These are phyloP conservation scores for Cocos nucifera DNA, from an alignment of 176 grass and related monocot genomes.

Conservation along the genomic window DNA sequence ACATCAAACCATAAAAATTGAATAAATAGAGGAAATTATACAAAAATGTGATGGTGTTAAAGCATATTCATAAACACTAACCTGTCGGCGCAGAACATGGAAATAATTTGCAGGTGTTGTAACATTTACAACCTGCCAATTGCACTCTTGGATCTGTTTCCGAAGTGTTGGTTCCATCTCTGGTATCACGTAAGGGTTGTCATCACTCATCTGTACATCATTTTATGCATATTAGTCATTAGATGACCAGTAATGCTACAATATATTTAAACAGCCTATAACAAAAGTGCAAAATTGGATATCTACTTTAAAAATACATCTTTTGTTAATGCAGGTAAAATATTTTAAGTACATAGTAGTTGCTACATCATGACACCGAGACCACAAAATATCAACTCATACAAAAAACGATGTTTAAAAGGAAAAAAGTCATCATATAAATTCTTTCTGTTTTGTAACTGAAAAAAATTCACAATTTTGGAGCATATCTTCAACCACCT, in stretches of 20 bases:
- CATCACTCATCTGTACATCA: conserved; percentile 82
- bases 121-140: conserved; percentile 97
- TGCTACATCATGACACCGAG: too few species aligned
- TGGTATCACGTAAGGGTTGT: conserved; percentile 83
- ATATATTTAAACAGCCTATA: background rate
- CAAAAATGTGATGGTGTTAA: background rate
- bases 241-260: background rate
- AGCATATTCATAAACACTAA: conserved; percentile 21
- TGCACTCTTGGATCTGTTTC: conserved; percentile 95
- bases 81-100: conserved; percentile 81
- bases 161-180: conserved; percentile 92
- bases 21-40: background rate
- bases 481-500: too few species aligned
- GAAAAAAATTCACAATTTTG: too few species aligned
- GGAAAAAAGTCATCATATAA: too few species aligned
- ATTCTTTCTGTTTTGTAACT: too few species aligned
- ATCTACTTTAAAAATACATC: too few species aligned
- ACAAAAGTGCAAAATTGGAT: too few species aligned
- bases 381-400: too few species aligned
- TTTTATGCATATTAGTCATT: background rate
- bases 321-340: too few species aligned
- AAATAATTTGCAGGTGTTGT: conserved; percentile 99
- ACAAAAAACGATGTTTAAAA: too few species aligned
- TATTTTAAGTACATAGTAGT: too few species aligned
- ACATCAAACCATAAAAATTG: background rate